These are phyloP conservation scores for Diaporthe sp. DNA, from an alignment of 2,329 filamentous ascomycete genomes.

Conservation along the genomic window DNA sequence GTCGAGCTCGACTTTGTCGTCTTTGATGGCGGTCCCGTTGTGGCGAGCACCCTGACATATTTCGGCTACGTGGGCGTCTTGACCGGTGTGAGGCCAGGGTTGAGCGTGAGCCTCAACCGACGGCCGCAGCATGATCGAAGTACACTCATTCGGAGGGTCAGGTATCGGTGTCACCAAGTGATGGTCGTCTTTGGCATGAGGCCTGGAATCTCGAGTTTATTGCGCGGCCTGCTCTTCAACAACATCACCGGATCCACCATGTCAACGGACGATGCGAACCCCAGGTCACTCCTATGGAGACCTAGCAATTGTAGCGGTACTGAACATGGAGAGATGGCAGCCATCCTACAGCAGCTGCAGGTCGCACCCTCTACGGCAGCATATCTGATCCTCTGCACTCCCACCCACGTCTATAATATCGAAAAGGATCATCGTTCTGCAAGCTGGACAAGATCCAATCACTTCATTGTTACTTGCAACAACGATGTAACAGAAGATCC, in stretches of 20 bases:
- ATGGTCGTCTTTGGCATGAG: neutral
- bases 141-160: neutral
- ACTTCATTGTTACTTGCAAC: neutral
- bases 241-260: neutral
- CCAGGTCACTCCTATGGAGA: neutral
- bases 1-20: neutral
- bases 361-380: neutral
- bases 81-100: neutral
- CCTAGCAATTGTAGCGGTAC: neutral
- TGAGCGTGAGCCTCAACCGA: neutral
- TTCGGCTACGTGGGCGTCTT: neutral
- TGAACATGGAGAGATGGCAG: neutral
- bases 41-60: neutral
- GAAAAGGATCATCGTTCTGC: neutral
- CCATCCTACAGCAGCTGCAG: neutral
- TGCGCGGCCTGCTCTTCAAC: neutral
- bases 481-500: neutral
- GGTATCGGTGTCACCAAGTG: neutral
- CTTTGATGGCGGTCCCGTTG: neutral
- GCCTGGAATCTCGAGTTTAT: neutral
- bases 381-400: neutral
- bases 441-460: too few relatives aligned
- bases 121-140: neutral
- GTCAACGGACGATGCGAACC: neutral
- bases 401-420: neutral